Base-by-base conservation (phyloP, 164 flowering plant genomes). In the Buxus sempervirens region DNA sequence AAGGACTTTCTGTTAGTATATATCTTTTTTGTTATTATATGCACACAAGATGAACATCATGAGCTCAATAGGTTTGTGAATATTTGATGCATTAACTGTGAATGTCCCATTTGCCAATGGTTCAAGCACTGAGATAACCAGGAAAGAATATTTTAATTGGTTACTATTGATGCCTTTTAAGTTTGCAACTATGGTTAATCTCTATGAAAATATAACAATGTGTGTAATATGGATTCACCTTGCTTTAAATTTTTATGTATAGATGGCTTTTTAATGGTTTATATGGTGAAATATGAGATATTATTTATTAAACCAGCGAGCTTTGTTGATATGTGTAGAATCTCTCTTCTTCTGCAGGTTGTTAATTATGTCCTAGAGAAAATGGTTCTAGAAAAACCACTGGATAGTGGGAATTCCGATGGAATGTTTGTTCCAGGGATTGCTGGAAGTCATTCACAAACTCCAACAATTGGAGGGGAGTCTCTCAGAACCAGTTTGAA, bases 341-440 rank as follows among this genome's bases (percentile, higher is more conserved):
- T 32, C 38, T 32, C 3, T 32, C 7, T 32, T 32, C 38, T 32
- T 60, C 42, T 75, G 71, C 77, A 91, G 98, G 98, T 94, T 73
- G 79, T 90, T 63, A 94, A 86, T 77, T 94, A 94, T 80, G 97
- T 94, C 8, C n/a, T 87, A 57, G 98, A 94, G 73, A 94, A 94
- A 78, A 85, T 90, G 90, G 86, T 94, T 62, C 88, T 84, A 58
- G 96, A 94, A 73, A 90, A 88, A 73, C 86, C 93, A 63, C 22
- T 79, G 72, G 97, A 94, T 68, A 76, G 68, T 65, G 78, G 68
- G 64, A 75, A 57, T 65, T 36, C 84, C 3, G 96, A 91, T 76
- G 90, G 83, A 45, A 42, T 81, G 25, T 83, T 83, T 77, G 64
- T 81, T 67, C 70, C 90, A 26, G 85, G 82, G 28, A 71, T 77